Evolutionary conservation across 1,139 yeast genomes (phyloP), one percentile per base, ranked within the genome.

Genomic region (Protomyces macrosporus): DNA sequence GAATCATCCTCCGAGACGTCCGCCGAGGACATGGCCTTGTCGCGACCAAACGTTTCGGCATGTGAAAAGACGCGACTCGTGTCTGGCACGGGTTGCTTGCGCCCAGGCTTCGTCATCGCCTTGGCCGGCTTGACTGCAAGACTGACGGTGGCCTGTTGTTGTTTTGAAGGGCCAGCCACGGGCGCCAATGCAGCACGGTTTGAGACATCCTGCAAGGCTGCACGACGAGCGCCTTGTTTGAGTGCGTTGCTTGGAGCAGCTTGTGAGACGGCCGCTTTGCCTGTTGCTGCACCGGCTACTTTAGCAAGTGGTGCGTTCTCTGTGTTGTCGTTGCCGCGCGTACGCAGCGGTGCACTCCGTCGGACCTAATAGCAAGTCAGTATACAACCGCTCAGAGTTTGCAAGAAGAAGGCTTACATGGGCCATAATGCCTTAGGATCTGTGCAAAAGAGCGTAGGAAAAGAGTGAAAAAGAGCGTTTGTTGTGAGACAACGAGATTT

Each of bases 161-260:
- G 16, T 45, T n/a, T 10, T 32, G 36, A 10, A 10, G 60, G 37
- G 51, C 60, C 65, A 33, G 60, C 45, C 1, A 65, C 65, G 4
- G 45, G 53, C 10, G 52, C 32, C 34, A 35, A 7, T 0, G 60
- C 53, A 45, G 53, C 60, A n/a, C 56, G 39, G 42, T 67, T 67
- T 45, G 68, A 65, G 36, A 68, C 69, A 48, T 68, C 69, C 14
- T 67, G 66, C 12, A 68, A 65, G 4, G 67, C 69, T 9, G 67
- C 65, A 9, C 69, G 65, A 51, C 65, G 66, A 34, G 69, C 68
- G 12, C 69, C 69, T 39, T 65, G 65, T 53, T 67, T 68, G 53
- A 67, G 62, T 10, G 66, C 65, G n/a, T 53, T 45, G 34, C 50
- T 53, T n/a, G 40, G 12, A 4, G 50, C 39, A 2, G 58, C 33